Evolutionary conservation across 164 flowering plant species (phyloP).

Genomic region (Vitis rupestris): DNA sequence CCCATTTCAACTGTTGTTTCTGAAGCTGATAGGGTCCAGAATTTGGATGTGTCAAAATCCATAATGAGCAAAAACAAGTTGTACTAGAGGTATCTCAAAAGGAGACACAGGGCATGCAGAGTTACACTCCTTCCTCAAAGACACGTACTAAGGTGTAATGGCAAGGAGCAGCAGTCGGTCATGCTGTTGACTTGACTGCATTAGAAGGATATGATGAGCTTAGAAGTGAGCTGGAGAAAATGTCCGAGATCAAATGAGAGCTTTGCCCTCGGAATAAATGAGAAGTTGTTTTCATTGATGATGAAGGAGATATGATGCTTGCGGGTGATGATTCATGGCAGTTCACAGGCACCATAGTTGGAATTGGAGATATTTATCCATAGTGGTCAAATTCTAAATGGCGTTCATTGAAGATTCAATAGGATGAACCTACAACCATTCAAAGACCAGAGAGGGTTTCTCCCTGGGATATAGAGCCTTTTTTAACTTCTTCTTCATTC

Average conservation of each 20-base stretch:
- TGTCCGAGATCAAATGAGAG: too few species aligned
- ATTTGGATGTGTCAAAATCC: conserved; percentile 12
- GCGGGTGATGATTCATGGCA: too few species aligned
- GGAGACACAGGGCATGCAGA: conserved; percentile 34
- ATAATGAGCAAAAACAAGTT: conserved; percentile 26
- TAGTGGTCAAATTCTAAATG: conserved; percentile 61
- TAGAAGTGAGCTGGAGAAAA: too few species aligned
- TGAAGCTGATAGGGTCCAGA: conserved; percentile 24
- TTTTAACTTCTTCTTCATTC: conserved; percentile 30
- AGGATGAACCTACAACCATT: conserved; percentile 83
- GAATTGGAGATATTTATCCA: conserved; percentile 47
- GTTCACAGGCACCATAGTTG: conserved; percentile 64
- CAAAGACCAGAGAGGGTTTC: conserved; percentile 85
- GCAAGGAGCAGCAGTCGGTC: too few species aligned
- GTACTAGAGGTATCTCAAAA: conserved; percentile 18
- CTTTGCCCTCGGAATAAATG: too few species aligned
- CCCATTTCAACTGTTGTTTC: conserved; percentile 5
- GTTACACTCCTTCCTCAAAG: conserved; percentile 30
- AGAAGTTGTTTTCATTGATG: too few species aligned
- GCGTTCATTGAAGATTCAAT: conserved; percentile 79
- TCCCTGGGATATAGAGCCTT: conserved; percentile 91
- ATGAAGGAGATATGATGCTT: too few species aligned
- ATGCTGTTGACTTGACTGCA: too few species aligned
- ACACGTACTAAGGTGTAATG: conserved; percentile 43
- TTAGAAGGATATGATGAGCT: too few species aligned